A percentile compares a stretch with the other conserved stretches of the same genome.
phyloP scores from a whole-genome alignment of 805 yeast genomes.

The Sugiyamaella americana region DNA sequence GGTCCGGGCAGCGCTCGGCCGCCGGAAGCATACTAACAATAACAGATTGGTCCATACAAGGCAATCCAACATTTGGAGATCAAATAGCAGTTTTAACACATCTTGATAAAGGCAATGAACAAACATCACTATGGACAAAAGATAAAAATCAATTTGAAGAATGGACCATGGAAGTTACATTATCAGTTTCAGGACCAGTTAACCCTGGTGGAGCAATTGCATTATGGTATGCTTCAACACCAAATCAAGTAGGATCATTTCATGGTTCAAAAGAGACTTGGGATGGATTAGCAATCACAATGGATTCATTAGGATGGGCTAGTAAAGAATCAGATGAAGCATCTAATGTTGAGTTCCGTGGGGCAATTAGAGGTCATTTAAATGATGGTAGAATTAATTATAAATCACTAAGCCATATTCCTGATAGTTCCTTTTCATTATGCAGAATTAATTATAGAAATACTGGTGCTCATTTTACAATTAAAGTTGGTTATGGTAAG shows the following conservation, averaged over 20 bases:
- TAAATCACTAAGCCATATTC: constrained; percentile 20
- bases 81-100: background rate
- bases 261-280: constrained; percentile 34
- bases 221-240: constrained; percentile 32
- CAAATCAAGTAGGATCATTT: constrained; percentile 29
- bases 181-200: constrained; percentile 30
- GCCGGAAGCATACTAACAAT: no score
- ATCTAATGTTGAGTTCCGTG: constrained; percentile 17
- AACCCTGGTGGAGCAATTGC: constrained; percentile 34
- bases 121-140: constrained; percentile 30
- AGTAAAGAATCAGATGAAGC: constrained; percentile 9
- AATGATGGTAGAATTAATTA: constrained; percentile 34
- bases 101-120: background rate
- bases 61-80: background rate
- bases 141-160: constrained; percentile 24
- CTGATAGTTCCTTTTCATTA: constrained; percentile 30
- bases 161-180: constrained; percentile 32
- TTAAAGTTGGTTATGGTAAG: constrained; percentile 30
- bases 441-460: constrained; percentile 34
- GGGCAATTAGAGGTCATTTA: constrained; percentile 35
- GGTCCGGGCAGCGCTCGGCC: no score
- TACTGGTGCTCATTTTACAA: constrained; percentile 27
- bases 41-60: no score
- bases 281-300: constrained; percentile 37
- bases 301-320: constrained; percentile 30